phyloP scores from a whole-genome alignment of 345 rosid genomes.

The Theobroma cacao region DNA sequence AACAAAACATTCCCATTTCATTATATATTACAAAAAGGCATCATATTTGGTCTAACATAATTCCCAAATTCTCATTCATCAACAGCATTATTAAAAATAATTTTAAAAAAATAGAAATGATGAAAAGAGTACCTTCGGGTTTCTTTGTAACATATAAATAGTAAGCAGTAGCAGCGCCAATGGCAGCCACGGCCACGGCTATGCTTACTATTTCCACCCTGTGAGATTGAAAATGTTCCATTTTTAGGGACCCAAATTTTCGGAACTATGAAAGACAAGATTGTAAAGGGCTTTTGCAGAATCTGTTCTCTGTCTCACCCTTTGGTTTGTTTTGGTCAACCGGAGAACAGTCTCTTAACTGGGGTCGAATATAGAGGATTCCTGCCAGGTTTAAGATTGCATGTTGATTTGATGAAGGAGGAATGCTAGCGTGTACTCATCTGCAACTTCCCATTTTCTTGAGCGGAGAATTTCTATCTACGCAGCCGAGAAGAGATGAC shows the following conservation, averaged over 20 bases:
- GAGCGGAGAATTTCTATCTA: not conserved
- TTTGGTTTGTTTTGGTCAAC: not conserved
- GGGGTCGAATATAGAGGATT: not conserved
- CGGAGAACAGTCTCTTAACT: not conserved
- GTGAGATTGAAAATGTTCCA: slow-evolving; percentile 41
- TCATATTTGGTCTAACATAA: not conserved
- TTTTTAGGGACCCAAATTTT: slow-evolving; percentile 10
- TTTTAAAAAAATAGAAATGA: too few relatives aligned
- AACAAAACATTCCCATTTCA: not conserved
- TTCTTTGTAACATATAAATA: slow-evolving; percentile 48
- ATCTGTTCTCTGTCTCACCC: not conserved
- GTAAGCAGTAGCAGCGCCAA: slow-evolving; percentile 62
- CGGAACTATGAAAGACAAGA: not conserved
- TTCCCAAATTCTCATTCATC: not conserved
- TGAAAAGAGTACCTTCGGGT: slow-evolving; percentile 20
- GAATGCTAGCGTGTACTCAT: not conserved
- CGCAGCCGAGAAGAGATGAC: not conserved
- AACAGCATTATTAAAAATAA: not conserved
- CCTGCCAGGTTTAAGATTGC: not conserved
- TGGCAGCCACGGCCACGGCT: slow-evolving; percentile 50
- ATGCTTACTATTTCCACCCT: slow-evolving; percentile 45
- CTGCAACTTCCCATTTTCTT: not conserved
- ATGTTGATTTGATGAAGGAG: not conserved
- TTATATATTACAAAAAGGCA: not conserved
- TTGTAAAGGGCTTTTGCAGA: not conserved